Evolutionary conservation across 2,329 filamentous ascomycete genomes (phyloP).

Genomic region (Ophiocordyceps camponoti-saundersi): DNA sequence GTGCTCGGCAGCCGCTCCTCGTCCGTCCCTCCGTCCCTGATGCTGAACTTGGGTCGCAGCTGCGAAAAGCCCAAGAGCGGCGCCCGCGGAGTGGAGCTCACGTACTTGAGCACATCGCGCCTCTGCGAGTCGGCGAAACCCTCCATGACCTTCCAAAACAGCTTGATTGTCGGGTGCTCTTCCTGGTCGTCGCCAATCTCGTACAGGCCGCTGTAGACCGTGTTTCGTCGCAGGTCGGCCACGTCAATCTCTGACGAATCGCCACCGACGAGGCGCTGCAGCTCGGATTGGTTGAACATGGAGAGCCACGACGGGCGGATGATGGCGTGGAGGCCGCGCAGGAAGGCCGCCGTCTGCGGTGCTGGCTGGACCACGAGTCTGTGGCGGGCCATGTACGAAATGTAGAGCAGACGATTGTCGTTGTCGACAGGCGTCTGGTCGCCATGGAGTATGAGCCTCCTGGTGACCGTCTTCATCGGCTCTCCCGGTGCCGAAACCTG

Average conservation of each 20-base stretch:
- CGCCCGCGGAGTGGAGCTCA: conserved; percentile 81
- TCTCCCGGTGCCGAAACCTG: conserved; percentile 29
- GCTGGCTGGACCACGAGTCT: conserved; percentile 67
- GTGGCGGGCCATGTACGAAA: conserved; percentile 78
- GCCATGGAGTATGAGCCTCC: conserved; percentile 61
- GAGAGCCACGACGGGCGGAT: conserved; percentile 86
- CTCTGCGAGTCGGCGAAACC: conserved; percentile 59
- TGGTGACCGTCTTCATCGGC: conserved; percentile 45
- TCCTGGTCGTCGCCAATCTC: conserved; percentile 71
- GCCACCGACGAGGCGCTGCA: conserved; percentile 85
- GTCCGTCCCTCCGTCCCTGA: conserved; percentile 50
- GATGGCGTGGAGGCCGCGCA: conserved; percentile 70
- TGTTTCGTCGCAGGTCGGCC: conserved; percentile 69
- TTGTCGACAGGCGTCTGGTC: conserved; percentile 70
- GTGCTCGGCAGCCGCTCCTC: conserved; percentile 73
- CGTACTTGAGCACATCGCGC: conserved; percentile 81
- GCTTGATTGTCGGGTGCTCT: conserved; percentile 69
- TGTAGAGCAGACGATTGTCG: conserved; percentile 84
- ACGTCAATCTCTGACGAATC: conserved; percentile 76
- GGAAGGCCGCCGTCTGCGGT: conserved; percentile 72
- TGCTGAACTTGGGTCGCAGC: conserved; percentile 73
- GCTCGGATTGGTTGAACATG: conserved; percentile 95
- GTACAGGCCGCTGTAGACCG: conserved; percentile 76
- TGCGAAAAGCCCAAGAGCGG: conserved; percentile 80
- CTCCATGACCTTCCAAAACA: conserved; percentile 87